These are phyloP conservation scores for Forsythia viridissima DNA, from an alignment of 257 asterid species.

Conservation along the genomic window DNA sequence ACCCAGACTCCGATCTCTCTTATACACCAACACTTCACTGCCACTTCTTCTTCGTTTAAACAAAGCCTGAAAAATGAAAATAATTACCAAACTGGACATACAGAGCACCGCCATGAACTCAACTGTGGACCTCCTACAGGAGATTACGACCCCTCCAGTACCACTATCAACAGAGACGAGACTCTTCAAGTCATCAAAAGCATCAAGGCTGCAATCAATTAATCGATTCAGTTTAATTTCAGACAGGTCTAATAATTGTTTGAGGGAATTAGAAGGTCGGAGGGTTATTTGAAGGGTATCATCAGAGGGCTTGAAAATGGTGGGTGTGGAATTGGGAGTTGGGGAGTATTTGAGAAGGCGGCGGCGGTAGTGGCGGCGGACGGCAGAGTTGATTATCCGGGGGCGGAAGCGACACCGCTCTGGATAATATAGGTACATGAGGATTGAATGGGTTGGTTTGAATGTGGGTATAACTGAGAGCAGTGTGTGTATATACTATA, in stretches of 20 bases:
- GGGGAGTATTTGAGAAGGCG: conserved; percentile 60
- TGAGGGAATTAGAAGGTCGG: conserved; percentile 46
- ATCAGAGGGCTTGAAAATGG: conserved; percentile 56
- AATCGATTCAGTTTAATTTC: conserved; percentile 44
- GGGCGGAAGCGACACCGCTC: conserved; percentile 31
- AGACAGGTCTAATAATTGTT: conserved; percentile 31
- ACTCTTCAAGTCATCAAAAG: conserved; percentile 65
- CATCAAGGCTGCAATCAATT: conserved; percentile 50
- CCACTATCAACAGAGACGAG: conserved; percentile 44
- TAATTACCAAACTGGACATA: conserved; percentile 46
- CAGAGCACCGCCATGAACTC: conserved; percentile 46
- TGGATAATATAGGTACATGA: conserved; percentile 42
- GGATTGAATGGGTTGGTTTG: neutral
- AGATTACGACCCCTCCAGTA: conserved; percentile 49
- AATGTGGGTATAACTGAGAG: neutral
- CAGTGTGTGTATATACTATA: neutral
- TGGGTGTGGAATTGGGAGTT: conserved; percentile 24
- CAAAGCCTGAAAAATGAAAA: conserved; percentile 43
- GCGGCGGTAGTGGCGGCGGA: conserved; percentile 77
- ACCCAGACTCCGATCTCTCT: conserved; percentile 91
- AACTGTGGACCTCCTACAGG: conserved; percentile 79
- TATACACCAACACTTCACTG: conserved; percentile 52
- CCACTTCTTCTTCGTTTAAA: conserved; percentile 33
- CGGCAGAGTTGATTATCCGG: conserved; percentile 31
- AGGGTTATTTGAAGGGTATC: conserved; percentile 65